Evolutionary conservation across 345 rosid species (phyloP).

Genomic region (Murraya paniculata): DNA sequence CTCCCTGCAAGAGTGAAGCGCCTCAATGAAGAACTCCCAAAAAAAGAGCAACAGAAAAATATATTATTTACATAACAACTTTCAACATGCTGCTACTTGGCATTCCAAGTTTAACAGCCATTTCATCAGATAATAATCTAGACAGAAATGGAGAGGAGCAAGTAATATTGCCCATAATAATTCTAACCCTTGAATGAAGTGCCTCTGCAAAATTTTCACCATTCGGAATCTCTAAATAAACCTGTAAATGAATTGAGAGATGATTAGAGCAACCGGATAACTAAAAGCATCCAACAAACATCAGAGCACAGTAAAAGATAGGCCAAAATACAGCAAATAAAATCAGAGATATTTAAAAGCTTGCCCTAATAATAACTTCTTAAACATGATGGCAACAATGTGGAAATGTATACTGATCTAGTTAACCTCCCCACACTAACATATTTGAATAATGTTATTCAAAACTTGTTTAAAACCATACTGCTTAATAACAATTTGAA

Average conservation of each 20-base stretch:
- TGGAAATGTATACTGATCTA: not conserved
- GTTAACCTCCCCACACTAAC: not conserved
- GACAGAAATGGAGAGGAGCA: not conserved
- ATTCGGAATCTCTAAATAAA: slow-evolving; percentile 77
- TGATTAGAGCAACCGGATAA: slow-evolving; percentile 1
- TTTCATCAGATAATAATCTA: slow-evolving; percentile 7
- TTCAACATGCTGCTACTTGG: not conserved
- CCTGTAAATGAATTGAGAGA: slow-evolving; percentile 39
- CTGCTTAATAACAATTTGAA: not conserved
- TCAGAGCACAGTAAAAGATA: not conserved
- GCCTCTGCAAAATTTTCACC: slow-evolving; percentile 84
- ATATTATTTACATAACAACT: not conserved
- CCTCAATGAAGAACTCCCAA: slow-evolving; percentile 3
- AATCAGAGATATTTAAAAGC: slow-evolving; percentile 4
- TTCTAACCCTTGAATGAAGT: slow-evolving; percentile 74
- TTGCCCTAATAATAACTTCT: not conserved
- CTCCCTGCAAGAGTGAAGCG: slow-evolving; percentile 56
- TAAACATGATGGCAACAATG: not conserved
- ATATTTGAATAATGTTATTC: not conserved
- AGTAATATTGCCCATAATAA: slow-evolving; percentile 13
- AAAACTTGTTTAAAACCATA: not conserved
- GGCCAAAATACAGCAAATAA: not conserved
- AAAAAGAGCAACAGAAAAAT: not conserved
- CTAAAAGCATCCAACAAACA: not conserved
- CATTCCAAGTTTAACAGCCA: slow-evolving; percentile 5